phyloP scores from a whole-genome alignment of 1,139 yeast species.

The Kluyveromyces sp. region DNA sequence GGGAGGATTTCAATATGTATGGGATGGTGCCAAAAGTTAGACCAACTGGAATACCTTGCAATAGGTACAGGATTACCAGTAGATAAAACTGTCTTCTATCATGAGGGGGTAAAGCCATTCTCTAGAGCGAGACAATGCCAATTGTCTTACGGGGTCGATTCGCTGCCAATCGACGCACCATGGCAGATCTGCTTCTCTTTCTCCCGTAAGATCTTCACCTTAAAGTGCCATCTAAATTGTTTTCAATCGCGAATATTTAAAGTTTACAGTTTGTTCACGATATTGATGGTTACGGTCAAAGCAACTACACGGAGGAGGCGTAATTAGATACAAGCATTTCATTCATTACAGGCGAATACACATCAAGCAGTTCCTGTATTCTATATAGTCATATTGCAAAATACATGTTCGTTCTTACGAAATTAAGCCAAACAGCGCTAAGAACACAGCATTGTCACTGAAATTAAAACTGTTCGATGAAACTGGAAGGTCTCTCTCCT shows the following conservation, averaged over 20 bases:
- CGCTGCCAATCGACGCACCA: no score
- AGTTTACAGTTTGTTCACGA: neutral
- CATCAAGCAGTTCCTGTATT: slow-evolving; percentile 1
- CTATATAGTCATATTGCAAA: neutral
- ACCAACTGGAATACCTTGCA: slow-evolving; percentile 96
- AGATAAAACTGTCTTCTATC: slow-evolving; percentile 70
- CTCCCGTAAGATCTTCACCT: neutral
- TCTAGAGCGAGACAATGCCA: neutral
- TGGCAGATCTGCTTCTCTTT: neutral
- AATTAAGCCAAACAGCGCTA: neutral
- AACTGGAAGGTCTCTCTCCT: slow-evolving; percentile 3
- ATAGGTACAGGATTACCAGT: slow-evolving; percentile 62
- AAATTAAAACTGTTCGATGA: neutral
- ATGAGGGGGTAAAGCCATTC: slow-evolving; percentile 25
- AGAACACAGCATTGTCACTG: neutral
- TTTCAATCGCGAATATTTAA: neutral
- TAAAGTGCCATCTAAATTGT: neutral
- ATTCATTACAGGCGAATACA: slow-evolving; percentile 1
- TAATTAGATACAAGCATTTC: slow-evolving; percentile 3
- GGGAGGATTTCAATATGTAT: slow-evolving; percentile 64
- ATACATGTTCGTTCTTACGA: neutral
- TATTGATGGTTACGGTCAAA: no score
- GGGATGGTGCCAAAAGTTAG: slow-evolving; percentile 95
- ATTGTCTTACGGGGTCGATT: neutral
- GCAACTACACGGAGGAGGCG: neutral